phyloP scores from a whole-genome alignment of 2,329 filamentous ascomycete species.

The Neonectria sp. region DNA sequence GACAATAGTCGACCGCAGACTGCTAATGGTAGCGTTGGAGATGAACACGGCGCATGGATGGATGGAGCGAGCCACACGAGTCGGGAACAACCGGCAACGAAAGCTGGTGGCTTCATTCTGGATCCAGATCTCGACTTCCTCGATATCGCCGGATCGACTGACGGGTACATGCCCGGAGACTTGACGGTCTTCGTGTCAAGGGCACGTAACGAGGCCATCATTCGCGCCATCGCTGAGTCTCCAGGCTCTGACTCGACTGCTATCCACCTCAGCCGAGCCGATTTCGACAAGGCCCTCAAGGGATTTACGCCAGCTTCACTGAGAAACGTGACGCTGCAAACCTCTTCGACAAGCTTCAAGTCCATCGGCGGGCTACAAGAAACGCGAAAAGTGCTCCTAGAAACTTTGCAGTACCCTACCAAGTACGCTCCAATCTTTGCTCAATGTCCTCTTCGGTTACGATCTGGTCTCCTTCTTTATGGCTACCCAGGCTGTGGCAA shows the following conservation, averaged over 20 bases:
- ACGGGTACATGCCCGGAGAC: slow-evolving; percentile 98
- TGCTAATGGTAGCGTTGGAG: slow-evolving; percentile 68
- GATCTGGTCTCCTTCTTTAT: slow-evolving; percentile 93
- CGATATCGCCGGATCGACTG: slow-evolving; percentile 92
- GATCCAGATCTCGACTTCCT: slow-evolving; percentile 88
- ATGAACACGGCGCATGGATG: slow-evolving; percentile 79
- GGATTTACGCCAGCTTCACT: slow-evolving; percentile 97
- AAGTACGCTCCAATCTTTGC: slow-evolving; percentile 98
- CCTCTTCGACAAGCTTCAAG: slow-evolving; percentile 91
- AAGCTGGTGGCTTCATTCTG: slow-evolving; percentile 77
- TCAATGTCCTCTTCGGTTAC: slow-evolving; percentile 93
- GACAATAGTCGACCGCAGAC: slow-evolving; percentile 71
- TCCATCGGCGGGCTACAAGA: slow-evolving; percentile 90
- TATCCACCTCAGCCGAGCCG: slow-evolving; percentile 77
- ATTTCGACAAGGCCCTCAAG: slow-evolving; percentile 88
- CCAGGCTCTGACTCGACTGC: slow-evolving; percentile 61
- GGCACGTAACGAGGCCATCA: slow-evolving; percentile 92
- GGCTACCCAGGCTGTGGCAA: slow-evolving; percentile 98
- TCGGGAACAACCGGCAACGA: slow-evolving; percentile 51
- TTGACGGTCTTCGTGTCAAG: slow-evolving; percentile 87
- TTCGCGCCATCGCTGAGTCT: slow-evolving; percentile 79
- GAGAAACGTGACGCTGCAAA: slow-evolving; percentile 93
- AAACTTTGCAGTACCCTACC: slow-evolving; percentile 96
- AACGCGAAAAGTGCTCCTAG: slow-evolving; percentile 91
- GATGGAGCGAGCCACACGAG: slow-evolving; percentile 76